A percentile compares a stretch with the other conserved stretches of the same genome.
Evolutionary conservation across 768 basidiomycete species (phyloP).

Genomic region (Lentinus tigrinus): DNA sequence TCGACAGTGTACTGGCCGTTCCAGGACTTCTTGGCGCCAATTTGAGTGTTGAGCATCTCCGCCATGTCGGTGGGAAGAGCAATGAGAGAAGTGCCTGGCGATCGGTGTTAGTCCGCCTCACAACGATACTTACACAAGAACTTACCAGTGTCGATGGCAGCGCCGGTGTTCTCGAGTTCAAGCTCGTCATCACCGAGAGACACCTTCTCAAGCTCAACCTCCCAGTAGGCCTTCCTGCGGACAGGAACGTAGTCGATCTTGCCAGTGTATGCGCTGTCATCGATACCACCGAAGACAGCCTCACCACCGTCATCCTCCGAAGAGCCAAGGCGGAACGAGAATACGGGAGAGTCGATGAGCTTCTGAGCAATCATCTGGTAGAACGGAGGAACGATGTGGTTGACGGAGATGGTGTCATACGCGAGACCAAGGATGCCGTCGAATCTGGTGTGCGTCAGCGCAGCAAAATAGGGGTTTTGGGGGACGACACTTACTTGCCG

Average conservation of each 20-base stretch:
- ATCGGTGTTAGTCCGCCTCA: neutral
- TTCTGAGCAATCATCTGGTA: conserved; percentile 86
- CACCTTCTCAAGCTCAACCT: conserved; percentile 90
- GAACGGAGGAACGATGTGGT: conserved; percentile 90
- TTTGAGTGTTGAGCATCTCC: conserved; percentile 95
- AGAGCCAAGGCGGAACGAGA: conserved; percentile 90
- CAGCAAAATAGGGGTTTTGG: neutral
- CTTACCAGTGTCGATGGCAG: conserved; percentile 85
- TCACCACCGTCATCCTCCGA: conserved; percentile 90
- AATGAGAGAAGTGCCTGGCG: conserved; percentile 85
- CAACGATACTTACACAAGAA: too few species aligned
- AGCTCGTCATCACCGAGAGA: conserved; percentile 83
- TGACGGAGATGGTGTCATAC: conserved; percentile 95
- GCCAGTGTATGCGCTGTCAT: conserved; percentile 73
- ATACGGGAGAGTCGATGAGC: conserved; percentile 82
- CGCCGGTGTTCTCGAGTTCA: conserved; percentile 91
- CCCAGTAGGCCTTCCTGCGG: conserved; percentile 96
- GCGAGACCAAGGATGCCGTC: conserved; percentile 94
- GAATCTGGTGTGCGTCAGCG: conserved; percentile 51
- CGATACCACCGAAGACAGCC: conserved; percentile 89
- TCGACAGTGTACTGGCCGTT: conserved; percentile 94
- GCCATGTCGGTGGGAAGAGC: conserved; percentile 92
- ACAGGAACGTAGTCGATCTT: conserved; percentile 85
- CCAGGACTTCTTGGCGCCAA: conserved; percentile 93
- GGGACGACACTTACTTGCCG: conserved; percentile 64